These are phyloP conservation scores for Alternaria triticina DNA, from an alignment of 2,329 filamentous ascomycete species.

Conservation along the genomic window DNA sequence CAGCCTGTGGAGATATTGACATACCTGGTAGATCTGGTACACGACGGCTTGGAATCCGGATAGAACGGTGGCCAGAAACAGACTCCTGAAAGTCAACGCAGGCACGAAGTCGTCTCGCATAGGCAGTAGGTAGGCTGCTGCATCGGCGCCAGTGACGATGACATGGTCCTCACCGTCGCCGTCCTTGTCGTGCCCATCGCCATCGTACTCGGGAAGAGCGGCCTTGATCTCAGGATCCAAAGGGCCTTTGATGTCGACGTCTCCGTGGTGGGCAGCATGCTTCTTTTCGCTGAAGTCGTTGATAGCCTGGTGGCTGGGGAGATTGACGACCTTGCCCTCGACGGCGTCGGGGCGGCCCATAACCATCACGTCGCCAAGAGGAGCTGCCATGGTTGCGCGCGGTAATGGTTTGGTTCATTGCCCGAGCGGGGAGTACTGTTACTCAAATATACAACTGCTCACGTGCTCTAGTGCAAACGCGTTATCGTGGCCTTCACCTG, in stretches of 20 bases:
- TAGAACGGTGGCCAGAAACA: conserved; percentile 15
- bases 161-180: background rate
- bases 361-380: conserved; percentile 16
- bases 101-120: conserved; percentile 18
- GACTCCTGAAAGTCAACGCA: conserved; percentile 16
- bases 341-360: conserved; percentile 11
- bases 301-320: conserved; percentile 16
- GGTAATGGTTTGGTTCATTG: background rate
- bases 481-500: conserved; percentile 1
- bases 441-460: background rate
- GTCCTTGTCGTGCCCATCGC: conserved; percentile 6
- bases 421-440: background rate
- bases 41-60: conserved; percentile 23
- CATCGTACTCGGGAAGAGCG: conserved; percentile 13
- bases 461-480: background rate
- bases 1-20: background rate
- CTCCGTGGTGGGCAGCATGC: conserved; percentile 6
- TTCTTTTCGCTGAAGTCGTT: conserved; percentile 19
- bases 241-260: conserved; percentile 7
- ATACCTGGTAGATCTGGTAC: conserved; percentile 20
- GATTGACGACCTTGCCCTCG: conserved; percentile 15
- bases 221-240: conserved; percentile 18
- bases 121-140: conserved; percentile 19
- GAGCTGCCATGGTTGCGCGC: conserved; percentile 14
- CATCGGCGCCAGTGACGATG: conserved; percentile 22